phyloP scores from a whole-genome alignment of 768 basidiomycete genomes.

The Chalciporus sphaerocephalus region DNA sequence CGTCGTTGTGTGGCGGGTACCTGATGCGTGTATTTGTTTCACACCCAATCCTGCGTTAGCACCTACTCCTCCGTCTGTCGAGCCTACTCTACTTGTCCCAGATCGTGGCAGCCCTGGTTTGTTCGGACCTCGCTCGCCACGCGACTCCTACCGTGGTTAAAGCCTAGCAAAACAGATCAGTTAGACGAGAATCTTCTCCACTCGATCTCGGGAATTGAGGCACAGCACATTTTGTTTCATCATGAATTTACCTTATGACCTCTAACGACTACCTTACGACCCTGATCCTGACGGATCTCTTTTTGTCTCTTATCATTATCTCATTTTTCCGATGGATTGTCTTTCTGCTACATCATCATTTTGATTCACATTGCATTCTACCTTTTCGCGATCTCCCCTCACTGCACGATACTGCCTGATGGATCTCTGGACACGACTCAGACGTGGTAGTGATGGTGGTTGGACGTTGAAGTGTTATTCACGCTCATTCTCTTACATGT shows the following conservation, averaged over 20 bases:
- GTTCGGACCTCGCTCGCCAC: conserved; percentile 75
- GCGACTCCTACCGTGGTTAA: conserved; percentile 32
- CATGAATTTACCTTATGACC: conserved; percentile 5
- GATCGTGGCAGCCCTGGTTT: conserved; percentile 58
- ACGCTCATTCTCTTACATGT: background rate
- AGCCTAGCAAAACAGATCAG: background rate
- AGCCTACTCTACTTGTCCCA: conserved; percentile 59
- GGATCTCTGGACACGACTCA: background rate
- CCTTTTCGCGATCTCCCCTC: background rate
- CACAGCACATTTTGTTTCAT: background rate
- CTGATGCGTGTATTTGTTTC: conserved; percentile 7
- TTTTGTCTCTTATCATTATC: conserved; percentile 27
- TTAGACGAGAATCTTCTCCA: background rate
- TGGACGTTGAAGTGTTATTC: background rate
- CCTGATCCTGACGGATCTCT: conserved; percentile 6
- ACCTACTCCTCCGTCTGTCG: conserved; percentile 59
- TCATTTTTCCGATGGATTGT: conserved; percentile 1
- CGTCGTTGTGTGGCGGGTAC: background rate
- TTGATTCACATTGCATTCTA: background rate
- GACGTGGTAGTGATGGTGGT: background rate
- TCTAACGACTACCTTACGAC: conserved; percentile 20
- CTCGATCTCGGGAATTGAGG: background rate
- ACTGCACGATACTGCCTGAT: background rate
- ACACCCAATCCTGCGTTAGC: conserved; percentile 54
- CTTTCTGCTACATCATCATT: conserved; percentile 1